Evolutionary conservation across 257 asterid species (phyloP).

Genomic region (Jasminum sambac): DNA sequence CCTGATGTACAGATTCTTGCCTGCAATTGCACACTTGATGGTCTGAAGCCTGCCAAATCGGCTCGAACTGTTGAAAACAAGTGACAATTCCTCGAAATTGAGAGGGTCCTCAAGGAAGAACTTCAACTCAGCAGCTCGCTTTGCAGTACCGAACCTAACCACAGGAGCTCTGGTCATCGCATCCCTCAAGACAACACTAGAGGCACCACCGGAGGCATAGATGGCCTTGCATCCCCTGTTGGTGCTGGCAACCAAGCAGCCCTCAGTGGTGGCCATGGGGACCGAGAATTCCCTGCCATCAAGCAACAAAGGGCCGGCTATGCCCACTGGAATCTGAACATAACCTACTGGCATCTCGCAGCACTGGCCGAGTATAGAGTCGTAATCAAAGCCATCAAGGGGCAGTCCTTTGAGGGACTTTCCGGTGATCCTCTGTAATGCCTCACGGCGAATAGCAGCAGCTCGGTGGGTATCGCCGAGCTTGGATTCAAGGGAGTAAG

Average conservation of each 20-base stretch:
- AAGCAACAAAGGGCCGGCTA: conserved; percentile 43
- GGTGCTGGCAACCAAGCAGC: conserved; percentile 48
- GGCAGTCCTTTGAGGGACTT: conserved; percentile 40
- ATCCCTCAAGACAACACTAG: conserved; percentile 27
- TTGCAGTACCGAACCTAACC: conserved; percentile 36
- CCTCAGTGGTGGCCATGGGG: conserved; percentile 54
- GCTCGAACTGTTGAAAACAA: conserved; percentile 46
- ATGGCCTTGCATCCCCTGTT: conserved; percentile 51
- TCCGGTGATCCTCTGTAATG: conserved; percentile 41
- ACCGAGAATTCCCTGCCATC: conserved; percentile 36
- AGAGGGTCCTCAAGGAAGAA: conserved; percentile 36
- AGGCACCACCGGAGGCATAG: conserved; percentile 43
- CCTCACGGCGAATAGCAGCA: conserved; percentile 44
- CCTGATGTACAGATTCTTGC: conserved; percentile 42
- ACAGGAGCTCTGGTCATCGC: conserved; percentile 48
- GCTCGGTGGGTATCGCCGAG: conserved; percentile 42
- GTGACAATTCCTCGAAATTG: conserved; percentile 37
- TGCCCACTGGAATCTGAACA: conserved; percentile 48
- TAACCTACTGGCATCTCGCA: conserved; percentile 51
- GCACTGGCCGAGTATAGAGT: conserved; percentile 44
- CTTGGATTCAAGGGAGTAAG: conserved; percentile 41
- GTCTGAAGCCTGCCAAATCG: conserved; percentile 41
- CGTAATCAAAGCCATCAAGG: conserved; percentile 38
- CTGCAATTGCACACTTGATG: conserved; percentile 43
- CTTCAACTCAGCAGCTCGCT: conserved; percentile 37